Evolutionary conservation across 352 stramenopile genomes (phyloP).

Genomic region (Phytophthora constricta): DNA sequence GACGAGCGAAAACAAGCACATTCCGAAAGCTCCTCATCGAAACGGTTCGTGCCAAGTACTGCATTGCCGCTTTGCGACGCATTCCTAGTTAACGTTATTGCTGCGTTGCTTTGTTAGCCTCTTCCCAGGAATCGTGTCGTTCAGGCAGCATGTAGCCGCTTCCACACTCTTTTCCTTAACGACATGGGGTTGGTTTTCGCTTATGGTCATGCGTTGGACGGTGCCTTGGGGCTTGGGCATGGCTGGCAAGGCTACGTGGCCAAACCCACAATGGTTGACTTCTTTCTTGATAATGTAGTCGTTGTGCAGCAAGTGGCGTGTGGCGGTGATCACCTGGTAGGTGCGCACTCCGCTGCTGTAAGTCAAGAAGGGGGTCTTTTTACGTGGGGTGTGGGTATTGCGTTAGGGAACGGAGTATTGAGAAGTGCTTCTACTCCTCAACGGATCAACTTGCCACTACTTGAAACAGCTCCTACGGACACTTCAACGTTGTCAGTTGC

Average conservation of each 20-base stretch:
- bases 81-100: background rate
- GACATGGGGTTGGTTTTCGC: conserved; percentile 72
- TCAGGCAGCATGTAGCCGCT: conserved; percentile 61
- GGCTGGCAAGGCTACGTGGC: conserved; percentile 29
- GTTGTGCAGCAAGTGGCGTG: conserved; percentile 50
- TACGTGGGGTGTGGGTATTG: conserved; percentile 78
- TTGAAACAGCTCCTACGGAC: background rate
- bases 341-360: conserved; percentile 75
- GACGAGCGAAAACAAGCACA: background rate
- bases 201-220: conserved; percentile 57
- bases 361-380: conserved; percentile 62
- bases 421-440: conserved; percentile 49
- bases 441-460: conserved; percentile 32
- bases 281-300: conserved; percentile 60
- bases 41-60: conserved; percentile 35
- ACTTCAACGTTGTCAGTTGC: background rate
- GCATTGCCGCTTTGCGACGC: background rate
- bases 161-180: conserved; percentile 69
- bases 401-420: conserved; percentile 50
- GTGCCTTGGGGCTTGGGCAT: conserved; percentile 52
- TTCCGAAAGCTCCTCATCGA: conserved; percentile 39
- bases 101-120: conserved; percentile 27
- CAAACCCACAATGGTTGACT: conserved; percentile 50
- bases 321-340: conserved; percentile 60
- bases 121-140: conserved; percentile 68